Percentiles rank a stretch among this genome's conserved stretches.
Conservation (phyloP, 2,329 filamentous ascomycete species). For the Verticillium albo-atrum region DNA sequence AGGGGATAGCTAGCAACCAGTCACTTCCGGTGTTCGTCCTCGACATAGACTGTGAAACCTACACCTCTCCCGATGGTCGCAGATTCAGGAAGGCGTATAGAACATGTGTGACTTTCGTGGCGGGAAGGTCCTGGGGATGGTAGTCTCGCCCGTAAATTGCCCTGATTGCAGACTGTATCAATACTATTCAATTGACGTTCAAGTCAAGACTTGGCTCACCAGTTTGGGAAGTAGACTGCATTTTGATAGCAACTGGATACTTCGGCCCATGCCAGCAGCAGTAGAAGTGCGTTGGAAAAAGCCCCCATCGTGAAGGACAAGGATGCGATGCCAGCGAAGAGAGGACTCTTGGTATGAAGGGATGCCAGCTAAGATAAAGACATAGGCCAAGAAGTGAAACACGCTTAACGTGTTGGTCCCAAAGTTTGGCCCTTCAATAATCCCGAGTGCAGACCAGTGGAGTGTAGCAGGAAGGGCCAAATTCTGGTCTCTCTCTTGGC, state of each 20-base stretch:
- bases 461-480: neutral
- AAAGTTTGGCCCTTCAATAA: neutral
- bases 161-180: slow-evolving; percentile 28
- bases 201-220: slow-evolving; percentile 25
- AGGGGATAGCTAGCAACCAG: slow-evolving; percentile 46
- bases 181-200: neutral
- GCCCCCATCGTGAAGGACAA: neutral
- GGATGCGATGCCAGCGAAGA: neutral
- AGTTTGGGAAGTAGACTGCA: slow-evolving; percentile 45
- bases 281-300: neutral
- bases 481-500: neutral
- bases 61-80: slow-evolving; percentile 66
- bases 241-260: slow-evolving; percentile 31
- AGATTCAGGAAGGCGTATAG: slow-evolving; percentile 81
- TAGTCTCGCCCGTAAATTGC: slow-evolving; percentile 72
- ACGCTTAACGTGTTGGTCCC: neutral
- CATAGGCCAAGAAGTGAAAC: neutral
- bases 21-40: neutral
- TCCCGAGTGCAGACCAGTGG: neutral
- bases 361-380: neutral
- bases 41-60: slow-evolving; percentile 19
- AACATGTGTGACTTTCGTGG: slow-evolving; percentile 68
- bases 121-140: slow-evolving; percentile 66
- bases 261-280: neutral
- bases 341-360: neutral